Evolutionary conservation across 2,329 filamentous ascomycete genomes (phyloP), one percentile per base, ranked within the genome.

Genomic region (Colletotrichum tropicale): DNA sequence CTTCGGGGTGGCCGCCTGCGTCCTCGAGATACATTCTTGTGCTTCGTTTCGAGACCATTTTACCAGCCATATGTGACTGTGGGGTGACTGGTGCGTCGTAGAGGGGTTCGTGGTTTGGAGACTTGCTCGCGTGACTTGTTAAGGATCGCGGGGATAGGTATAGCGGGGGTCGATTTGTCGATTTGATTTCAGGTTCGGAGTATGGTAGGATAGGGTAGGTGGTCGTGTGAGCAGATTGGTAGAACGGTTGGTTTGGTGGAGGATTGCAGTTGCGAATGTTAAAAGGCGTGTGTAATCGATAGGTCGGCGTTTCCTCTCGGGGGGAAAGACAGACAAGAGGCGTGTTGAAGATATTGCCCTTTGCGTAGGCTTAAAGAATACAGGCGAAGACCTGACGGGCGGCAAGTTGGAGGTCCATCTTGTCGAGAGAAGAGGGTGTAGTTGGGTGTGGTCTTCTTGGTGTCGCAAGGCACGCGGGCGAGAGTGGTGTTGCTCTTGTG

Each of bases 351-450:
- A 30, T 34, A 64, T 32, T 30, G 58, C 62, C 61, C 55, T 68
- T 77, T 64, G 70, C 74, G 70, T 68, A 36, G 60, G 66, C 21
- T 71, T 76, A 77, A 66, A 77, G 62, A 64, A 36, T 58, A 76
- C 66, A 70, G 70, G 66, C 74, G 18, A 66, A 74, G 70, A 77
- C 70, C 70, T 76, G 38, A 69, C 74, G 65, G 66, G 61, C 70
- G 76, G 76, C 76, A 77, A 76, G 76, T 76, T 77, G 76, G 76
- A 76, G 30, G 48, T 76, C 76, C 76, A 77, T 77, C 76, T 77
- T 77, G 76, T 77, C 76, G 74, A 67, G 61, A 66, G 69, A 43
- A 13, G 34, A 21, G 12, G 32, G 30, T 48, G 28, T 18, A 32
- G 30, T 48, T 48, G 62, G 18, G 43, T 65, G 32, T 48, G 48